Conservation (phyloP, 345 rosid species). For the Corchorus olitorius region DNA sequence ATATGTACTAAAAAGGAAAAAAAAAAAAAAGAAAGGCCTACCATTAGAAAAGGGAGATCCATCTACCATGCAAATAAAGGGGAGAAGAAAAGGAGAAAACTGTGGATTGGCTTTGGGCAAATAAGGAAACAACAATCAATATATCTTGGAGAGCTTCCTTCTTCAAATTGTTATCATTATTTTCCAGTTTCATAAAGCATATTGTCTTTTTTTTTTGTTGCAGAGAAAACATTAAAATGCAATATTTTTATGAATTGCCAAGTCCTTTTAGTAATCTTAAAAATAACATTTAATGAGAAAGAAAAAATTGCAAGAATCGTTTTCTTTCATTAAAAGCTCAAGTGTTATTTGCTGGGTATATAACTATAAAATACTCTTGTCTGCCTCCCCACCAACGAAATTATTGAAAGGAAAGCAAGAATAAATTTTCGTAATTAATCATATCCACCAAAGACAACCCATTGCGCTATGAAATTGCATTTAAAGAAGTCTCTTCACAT, state of each 20-base stretch:
- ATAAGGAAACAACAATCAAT: neutral
- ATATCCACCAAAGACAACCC: constrained; percentile 15
- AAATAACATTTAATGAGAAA: constrained; percentile 2
- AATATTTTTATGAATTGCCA: neutral
- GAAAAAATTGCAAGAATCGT: neutral
- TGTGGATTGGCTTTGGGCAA: neutral
- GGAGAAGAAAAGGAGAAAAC: neutral
- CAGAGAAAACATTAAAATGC: neutral
- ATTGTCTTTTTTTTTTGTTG: neutral
- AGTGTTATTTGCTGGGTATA: constrained; percentile 13
- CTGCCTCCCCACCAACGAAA: constrained; percentile 24
- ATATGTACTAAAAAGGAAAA: too few relatives aligned
- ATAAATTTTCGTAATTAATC: constrained; percentile 34
- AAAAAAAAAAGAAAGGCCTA: too few relatives aligned
- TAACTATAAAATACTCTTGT: constrained; percentile 11
- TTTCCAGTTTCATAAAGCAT: neutral
- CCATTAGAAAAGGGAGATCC: neutral
- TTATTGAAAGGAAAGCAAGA: constrained; percentile 12
- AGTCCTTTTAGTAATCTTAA: neutral
- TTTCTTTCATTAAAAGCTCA: constrained; percentile 26
- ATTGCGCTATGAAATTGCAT: constrained; percentile 20
- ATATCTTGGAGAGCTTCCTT: neutral
- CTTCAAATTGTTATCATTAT: neutral
- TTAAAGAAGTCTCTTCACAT: constrained; percentile 29
- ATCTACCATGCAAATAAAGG: neutral